Conservation (phyloP, 768 basidiomycete species). For the Fibroporia radiculosa region DNA sequence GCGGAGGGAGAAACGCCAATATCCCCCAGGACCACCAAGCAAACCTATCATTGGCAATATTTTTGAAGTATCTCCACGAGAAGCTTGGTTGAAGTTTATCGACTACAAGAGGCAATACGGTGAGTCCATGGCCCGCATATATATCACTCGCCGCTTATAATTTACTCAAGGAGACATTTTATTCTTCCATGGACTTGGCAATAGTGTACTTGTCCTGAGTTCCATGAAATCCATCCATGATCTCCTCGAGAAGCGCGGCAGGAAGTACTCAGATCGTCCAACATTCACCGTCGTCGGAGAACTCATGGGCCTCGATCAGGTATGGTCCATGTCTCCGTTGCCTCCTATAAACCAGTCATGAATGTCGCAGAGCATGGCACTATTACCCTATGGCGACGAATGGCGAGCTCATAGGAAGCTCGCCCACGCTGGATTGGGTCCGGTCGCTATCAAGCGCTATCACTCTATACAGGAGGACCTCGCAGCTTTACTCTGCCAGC, state of each 20-base stretch:
- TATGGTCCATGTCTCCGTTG: not conserved
- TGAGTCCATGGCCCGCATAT: not conserved
- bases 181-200: constrained; percentile 22
- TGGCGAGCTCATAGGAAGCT: constrained; percentile 23
- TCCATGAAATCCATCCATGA: constrained; percentile 21
- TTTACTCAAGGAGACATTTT: constrained; percentile 22
- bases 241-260: constrained; percentile 21
- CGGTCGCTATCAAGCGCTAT: constrained; percentile 25
- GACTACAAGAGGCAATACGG: constrained; percentile 9
- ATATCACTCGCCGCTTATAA: not conserved
- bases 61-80: constrained; percentile 2
- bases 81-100: constrained; percentile 5
- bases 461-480: constrained; percentile 23
- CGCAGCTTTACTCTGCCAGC: constrained; percentile 10
- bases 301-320: constrained; percentile 23
- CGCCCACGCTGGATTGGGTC: constrained; percentile 22
- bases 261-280: constrained; percentile 25
- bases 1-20: no score
- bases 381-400: constrained; percentile 17
- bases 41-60: constrained; percentile 10
- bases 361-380: constrained; percentile 15
- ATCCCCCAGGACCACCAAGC: constrained; percentile 13
- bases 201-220: constrained; percentile 23
- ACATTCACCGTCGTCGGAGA: constrained; percentile 29
- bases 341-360: not conserved